Base-by-base conservation (phyloP, 2,329 filamentous ascomycete species). In the Bisporella sp. region DNA sequence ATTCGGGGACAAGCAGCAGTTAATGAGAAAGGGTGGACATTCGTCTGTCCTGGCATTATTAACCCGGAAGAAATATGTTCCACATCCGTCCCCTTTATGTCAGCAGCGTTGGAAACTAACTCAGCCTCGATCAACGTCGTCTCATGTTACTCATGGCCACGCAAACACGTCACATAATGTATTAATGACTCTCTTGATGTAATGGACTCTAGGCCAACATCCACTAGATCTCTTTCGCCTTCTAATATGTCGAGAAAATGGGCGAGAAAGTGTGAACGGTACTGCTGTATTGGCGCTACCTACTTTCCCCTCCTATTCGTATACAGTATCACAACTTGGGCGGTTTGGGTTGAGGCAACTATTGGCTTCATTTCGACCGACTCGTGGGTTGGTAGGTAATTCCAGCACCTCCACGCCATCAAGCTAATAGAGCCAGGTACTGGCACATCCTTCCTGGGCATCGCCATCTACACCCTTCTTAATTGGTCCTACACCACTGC, bases 301-400 rank as follows among this genome's bases (percentile, higher is more conserved):
- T 96, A 90, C 68, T 88, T 95, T 59, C 92, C 92, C n/a, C 76
- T 97, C 13, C 73, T 74, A 31, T 96, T 97, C 65, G 88, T 97
- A 52, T 96, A 96, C 64, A 79, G 85, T 50, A 69, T 96, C 58
- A 92, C 89, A n/a, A 86, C 86, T 8, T 99, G 93, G 93, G 91
- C 89, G 2, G 80, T 86, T n/a, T 96, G 87, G 77, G 90, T 96
- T 6, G 79, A 91, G 60, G 77, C 87, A 45, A 83, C 76, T 50
- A 87, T 96, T 53, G 87, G 88, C 47, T 74, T 77, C 31, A 71
- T 70, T 47, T 71, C 75, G 21, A 69, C 72, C 5, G 30, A 30
- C 46, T 65, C 66, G 12, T 82, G 78, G 78, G 74, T 79, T 62
- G 81, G 81, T 83, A 71, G 45, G 73, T 63, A 46, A 12, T 40